Evolutionary conservation across 2,329 filamentous ascomycete genomes (phyloP), one percentile per base, ranked within the genome.

Genomic region (Elsinoe australis): DNA sequence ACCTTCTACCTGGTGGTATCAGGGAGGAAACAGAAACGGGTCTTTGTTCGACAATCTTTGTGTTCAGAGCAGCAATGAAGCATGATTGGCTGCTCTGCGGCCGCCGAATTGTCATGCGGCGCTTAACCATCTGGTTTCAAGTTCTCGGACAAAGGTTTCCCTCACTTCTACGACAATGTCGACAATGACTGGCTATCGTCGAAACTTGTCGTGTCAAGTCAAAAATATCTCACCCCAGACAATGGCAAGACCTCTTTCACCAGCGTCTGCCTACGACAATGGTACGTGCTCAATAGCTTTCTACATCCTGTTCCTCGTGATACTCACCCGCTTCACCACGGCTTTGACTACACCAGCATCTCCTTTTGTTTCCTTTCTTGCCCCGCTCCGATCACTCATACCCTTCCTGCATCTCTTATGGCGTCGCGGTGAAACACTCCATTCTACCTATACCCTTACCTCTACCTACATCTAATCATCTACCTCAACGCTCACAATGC

Each of bases 141-240:
- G 53, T 59, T 57, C 54, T 53, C 57, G 56, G 51, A 55, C 58
- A 59, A 56, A 56, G 60, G 57, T 61, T 63, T 57, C 56, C 57
- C 57, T 59, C 58, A 56, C 54, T 62, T 62, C 62, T 61, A 61
- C 54, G 62, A 63, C 65, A 64, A 65, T 67, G 67, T 62, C 63
- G 62, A 64, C 64, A 55, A 58, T 61, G 60, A 62, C 58, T 63
- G 65, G 60, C 61, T 65, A 59, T 52, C 61, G 60, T 55, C 56
- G 64, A n/a, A 44, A 44, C 24, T 14, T 21, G 29, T 26, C 26
- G 39, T 44, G 39, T 44, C 39, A 44, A 26, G 39, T 31, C 39
- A 44, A 44, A 32, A 31, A 44, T 44, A 44, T 17, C 26, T 29
- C 26, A 12, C 26, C 26, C 26, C 26, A 29, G 26, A 44, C 45